phyloP scores from a whole-genome alignment of 2,329 filamentous ascomycete genomes.

The Colletotrichum sansevieriae region DNA sequence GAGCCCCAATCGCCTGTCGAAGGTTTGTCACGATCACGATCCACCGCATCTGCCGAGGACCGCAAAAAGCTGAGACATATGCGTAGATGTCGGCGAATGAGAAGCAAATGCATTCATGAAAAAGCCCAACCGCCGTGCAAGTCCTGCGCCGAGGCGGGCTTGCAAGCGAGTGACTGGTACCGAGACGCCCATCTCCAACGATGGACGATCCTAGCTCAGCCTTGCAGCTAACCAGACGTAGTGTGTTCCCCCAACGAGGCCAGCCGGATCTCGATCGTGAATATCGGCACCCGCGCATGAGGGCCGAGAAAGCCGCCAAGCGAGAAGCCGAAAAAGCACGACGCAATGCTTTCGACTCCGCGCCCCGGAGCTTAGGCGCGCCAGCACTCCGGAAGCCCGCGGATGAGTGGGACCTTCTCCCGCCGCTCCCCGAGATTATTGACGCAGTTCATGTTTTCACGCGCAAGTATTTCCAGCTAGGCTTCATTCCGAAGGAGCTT shows the following conservation, averaged over 20 bases:
- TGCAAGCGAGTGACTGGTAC: conserved; percentile 64
- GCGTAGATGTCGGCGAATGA: conserved; percentile 67
- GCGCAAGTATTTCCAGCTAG: conserved; percentile 69
- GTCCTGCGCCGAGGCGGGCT: conserved; percentile 64
- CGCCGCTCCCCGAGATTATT: conserved; percentile 62
- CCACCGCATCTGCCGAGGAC: conserved; percentile 4
- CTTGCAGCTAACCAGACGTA: conserved; percentile 45
- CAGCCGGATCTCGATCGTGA: conserved; percentile 67
- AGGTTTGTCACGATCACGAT: conserved; percentile 54
- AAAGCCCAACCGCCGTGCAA: conserved; percentile 63
- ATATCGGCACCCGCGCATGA: conserved; percentile 67
- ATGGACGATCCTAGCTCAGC: background rate
- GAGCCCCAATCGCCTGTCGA: conserved; percentile 66
- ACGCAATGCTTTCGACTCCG: conserved; percentile 50
- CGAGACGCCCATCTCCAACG: background rate
- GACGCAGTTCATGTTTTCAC: conserved; percentile 67
- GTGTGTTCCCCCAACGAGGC: conserved; percentile 65
- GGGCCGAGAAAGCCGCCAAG: conserved; percentile 60
- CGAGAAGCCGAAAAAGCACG: conserved; percentile 54
- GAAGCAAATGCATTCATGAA: conserved; percentile 68
- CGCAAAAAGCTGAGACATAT: conserved; percentile 25
- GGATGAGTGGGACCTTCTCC: conserved; percentile 64
- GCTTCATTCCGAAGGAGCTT: conserved; percentile 68
- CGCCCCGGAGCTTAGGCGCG: conserved; percentile 31
- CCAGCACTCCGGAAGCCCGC: conserved; percentile 43